These are phyloP conservation scores for Starmerella khaoyaiensis DNA, from an alignment of 805 yeast species.

Conservation along the genomic window DNA sequence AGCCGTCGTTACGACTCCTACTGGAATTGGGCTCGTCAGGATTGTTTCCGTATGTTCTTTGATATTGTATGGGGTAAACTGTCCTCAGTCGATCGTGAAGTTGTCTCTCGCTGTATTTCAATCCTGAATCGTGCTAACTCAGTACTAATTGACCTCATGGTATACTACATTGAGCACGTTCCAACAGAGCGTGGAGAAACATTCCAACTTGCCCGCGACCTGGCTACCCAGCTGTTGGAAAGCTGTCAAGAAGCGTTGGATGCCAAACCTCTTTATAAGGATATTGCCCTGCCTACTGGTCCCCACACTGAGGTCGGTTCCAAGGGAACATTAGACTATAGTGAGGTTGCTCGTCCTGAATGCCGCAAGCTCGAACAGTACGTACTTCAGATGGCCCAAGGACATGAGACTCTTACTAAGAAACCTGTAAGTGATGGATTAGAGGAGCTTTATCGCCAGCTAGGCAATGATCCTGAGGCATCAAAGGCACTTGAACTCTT, in stretches of 20 bases:
- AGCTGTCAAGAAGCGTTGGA: constrained; percentile 80
- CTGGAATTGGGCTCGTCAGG: constrained; percentile 99
- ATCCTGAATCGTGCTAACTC: constrained; percentile 97
- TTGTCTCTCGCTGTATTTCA: constrained; percentile 88
- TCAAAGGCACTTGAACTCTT: constrained; percentile 21
- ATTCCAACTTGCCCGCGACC: constrained; percentile 73
- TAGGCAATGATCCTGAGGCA: constrained; percentile 19
- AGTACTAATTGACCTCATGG: constrained; percentile 89
- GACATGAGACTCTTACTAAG: constrained; percentile 61
- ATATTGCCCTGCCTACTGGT: constrained; percentile 86
- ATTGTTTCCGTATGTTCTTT: constrained; percentile 80
- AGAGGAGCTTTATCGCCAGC: constrained; percentile 23
- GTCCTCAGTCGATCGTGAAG: constrained; percentile 85
- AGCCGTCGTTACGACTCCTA: constrained; percentile 94
- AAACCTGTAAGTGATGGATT: constrained; percentile 36
- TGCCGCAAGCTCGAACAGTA: constrained; percentile 92
- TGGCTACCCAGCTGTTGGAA: constrained; percentile 89
- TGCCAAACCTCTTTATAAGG: constrained; percentile 85
- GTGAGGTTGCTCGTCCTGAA: constrained; percentile 76
- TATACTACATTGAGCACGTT: constrained; percentile 74
- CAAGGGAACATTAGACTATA: constrained; percentile 75
- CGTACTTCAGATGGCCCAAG: constrained; percentile 91
- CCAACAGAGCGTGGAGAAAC: constrained; percentile 84
- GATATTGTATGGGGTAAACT: constrained; percentile 92
- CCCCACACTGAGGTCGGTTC: constrained; percentile 81